Evolutionary conservation across 2,329 filamentous ascomycete species (phyloP).

Genomic region (Sporothrix schenckii): DNA sequence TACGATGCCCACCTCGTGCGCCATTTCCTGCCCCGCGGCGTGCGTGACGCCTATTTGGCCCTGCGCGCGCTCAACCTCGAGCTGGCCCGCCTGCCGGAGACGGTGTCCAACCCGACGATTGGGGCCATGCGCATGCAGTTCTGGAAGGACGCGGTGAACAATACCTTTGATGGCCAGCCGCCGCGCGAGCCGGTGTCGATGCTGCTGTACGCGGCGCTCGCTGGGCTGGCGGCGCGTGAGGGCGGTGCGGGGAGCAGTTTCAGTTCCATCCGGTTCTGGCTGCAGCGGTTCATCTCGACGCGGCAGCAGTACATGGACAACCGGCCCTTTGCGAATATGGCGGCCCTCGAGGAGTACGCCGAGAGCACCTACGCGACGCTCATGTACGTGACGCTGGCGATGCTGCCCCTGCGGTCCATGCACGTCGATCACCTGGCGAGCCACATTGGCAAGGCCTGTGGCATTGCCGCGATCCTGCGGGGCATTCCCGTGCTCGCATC

Average conservation of each 20-base stretch:
- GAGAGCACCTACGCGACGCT: slow-evolving; percentile 95
- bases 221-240: slow-evolving; percentile 56
- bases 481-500: slow-evolving; percentile 88
- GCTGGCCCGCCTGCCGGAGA: slow-evolving; percentile 84
- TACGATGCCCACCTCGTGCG: slow-evolving; percentile 84
- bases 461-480: slow-evolving; percentile 82
- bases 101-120: slow-evolving; percentile 83
- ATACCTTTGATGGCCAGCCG: slow-evolving; percentile 71
- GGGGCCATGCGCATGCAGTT: slow-evolving; percentile 91
- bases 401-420: slow-evolving; percentile 76
- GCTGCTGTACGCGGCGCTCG: slow-evolving; percentile 73
- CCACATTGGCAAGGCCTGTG: slow-evolving; percentile 91
- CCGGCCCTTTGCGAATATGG: slow-evolving; percentile 73
- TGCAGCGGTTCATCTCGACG: slow-evolving; percentile 75
- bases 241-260: slow-evolving; percentile 38
- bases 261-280: slow-evolving; percentile 68
- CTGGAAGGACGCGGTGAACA: slow-evolving; percentile 83
- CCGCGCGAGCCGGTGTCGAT: slow-evolving; percentile 91
- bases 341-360: slow-evolving; percentile 80
- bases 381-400: slow-evolving; percentile 82
- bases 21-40: slow-evolving; percentile 75
- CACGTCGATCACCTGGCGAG: slow-evolving; percentile 90
- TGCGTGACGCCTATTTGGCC: slow-evolving; percentile 83
- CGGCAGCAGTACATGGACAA: slow-evolving; percentile 83
- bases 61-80: slow-evolving; percentile 93